phyloP scores from a whole-genome alignment of 257 asterid species.

The Cordia subcordata region DNA sequence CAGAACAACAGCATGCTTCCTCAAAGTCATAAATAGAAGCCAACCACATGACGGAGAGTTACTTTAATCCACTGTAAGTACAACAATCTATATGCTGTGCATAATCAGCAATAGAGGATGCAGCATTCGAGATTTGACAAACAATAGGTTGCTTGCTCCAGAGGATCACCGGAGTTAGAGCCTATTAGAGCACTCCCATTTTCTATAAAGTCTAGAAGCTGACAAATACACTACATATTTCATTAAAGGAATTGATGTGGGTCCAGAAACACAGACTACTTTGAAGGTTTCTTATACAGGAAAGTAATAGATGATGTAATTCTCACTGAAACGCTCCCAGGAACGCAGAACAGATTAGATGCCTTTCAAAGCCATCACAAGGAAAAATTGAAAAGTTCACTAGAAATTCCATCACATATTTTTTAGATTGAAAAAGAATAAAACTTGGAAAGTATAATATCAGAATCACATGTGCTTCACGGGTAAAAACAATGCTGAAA shows the following conservation, averaged over 20 bases:
- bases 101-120: not conserved
- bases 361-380: not conserved
- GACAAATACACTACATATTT: too few species aligned
- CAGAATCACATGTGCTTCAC: not conserved
- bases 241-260: not conserved
- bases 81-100: too few species aligned
- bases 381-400: not conserved
- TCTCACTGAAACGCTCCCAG: too few species aligned
- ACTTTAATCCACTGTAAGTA: too few species aligned
- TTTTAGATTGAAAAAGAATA: not conserved
- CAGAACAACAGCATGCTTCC: not conserved
- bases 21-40: not conserved
- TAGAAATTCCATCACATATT: not conserved
- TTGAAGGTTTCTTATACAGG: not conserved
- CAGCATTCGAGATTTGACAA: not conserved
- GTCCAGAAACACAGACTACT: not conserved
- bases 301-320: not conserved
- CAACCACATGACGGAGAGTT: not conserved
- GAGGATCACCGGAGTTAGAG: not conserved
- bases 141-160: not conserved
- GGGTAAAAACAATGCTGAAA: not conserved
- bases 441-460: not conserved
- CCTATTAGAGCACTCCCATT: too few species aligned
- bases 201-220: too few species aligned
- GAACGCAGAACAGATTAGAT: too few species aligned